Base-by-base conservation (phyloP, 139 green algal species). In the Chlamydomonas sp. region DNA sequence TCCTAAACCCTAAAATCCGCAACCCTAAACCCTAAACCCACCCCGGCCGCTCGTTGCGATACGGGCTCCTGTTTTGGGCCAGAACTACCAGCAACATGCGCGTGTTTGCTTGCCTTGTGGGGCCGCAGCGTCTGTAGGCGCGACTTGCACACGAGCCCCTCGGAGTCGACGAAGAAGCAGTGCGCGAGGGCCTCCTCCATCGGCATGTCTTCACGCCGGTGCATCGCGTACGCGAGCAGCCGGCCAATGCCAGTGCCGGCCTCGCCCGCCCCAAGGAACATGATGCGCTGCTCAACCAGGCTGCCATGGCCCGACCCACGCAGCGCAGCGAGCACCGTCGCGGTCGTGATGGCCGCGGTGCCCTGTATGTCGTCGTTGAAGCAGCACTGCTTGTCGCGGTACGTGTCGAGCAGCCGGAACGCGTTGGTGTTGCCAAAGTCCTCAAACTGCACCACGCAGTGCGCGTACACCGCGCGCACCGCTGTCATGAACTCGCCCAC, bases 361-460 rank as follows among this genome's bases (percentile, higher is more conserved):
- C 87, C 89, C 73, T 95, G 84, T 31, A 96, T 96, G 65, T 97
- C 91, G 62, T 97, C 92, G 76, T 97, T 97, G 79, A 97, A 97
- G 57, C 72, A 77, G 66, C 77, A 76, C 38, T 76, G 67, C 13
- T 58, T 67, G 6, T 67, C 1, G 1, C 76, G 63, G 65, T 86
- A 86, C 3, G 47, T 73, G 10, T 91, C 79, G 22, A 97, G 79
- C 58, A 97, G 70, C 68, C 76, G 75, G 74, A 86, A 86, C 13
- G 81, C 81, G 35, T 84, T 93, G 65, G 77, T 72, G 73, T 90
- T 92, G 67, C 78, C 85, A 74, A 96, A 94, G 68, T 96, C 90
- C 79, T 96, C 92, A 81, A 95, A 98, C 86, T 98, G 88, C 58
- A 93, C 35, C 59, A 93, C 64, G 58, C 83, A 48, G 72, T 93